A percentile compares a stretch with the other conserved stretches of the same genome.
phyloP scores from a whole-genome alignment of 352 stramenopile genomes.

The Pythium volutum region DNA sequence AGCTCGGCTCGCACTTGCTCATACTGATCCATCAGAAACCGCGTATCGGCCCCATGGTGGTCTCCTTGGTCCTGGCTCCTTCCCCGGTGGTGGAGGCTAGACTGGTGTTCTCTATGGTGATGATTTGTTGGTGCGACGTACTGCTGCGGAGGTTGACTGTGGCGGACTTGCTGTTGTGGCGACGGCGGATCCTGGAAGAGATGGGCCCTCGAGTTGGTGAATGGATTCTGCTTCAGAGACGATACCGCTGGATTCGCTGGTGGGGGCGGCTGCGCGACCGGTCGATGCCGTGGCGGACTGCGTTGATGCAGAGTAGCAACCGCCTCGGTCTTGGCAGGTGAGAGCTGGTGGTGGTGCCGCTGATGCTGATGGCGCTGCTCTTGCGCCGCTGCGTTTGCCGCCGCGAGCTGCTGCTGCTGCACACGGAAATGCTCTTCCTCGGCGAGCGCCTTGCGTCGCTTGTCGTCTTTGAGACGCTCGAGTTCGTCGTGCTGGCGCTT shows the following conservation, averaged over 20 bases:
- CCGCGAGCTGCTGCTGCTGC: conserved; percentile 30
- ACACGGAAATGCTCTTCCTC: conserved; percentile 40
- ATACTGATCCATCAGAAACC: conserved; percentile 42
- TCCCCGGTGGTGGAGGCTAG: not conserved
- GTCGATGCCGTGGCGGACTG: not conserved
- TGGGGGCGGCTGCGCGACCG: not conserved
- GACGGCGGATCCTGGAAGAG: conserved; percentile 43
- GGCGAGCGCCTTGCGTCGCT: conserved; percentile 36
- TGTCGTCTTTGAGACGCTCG: conserved; percentile 43
- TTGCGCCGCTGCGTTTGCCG: conserved; percentile 28
- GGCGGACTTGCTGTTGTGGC: conserved; percentile 4
- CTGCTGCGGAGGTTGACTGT: not conserved
- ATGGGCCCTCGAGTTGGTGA: conserved; percentile 48
- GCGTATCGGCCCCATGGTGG: conserved; percentile 8
- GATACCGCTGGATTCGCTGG: not conserved
- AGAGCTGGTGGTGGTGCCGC: not conserved
- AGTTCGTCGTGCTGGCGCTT: conserved; percentile 39
- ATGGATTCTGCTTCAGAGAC: conserved; percentile 40
- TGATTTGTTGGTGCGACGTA: not conserved
- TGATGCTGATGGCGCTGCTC: conserved; percentile 23
- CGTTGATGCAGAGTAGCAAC: not conserved
- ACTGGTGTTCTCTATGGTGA: not conserved
- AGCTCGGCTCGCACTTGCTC: conserved; percentile 55
- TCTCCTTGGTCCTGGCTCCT: not conserved
- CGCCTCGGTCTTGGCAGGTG: not conserved